Evolutionary conservation across 371 early-diverging fungal genomes (phyloP).

Genomic region (Rhizopus sp.): DNA sequence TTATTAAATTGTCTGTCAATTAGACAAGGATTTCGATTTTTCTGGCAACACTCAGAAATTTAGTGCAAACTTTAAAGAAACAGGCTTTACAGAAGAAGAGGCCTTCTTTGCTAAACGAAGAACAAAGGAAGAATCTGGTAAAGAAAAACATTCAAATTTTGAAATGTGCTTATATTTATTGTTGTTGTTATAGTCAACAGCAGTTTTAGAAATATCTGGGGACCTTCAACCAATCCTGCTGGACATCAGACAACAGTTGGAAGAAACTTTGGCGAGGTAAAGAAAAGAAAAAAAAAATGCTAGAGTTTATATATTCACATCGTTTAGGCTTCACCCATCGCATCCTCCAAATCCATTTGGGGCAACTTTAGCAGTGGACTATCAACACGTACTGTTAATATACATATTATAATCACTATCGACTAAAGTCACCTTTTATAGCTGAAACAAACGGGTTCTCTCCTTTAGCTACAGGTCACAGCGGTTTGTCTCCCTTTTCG

Average conservation of each 20-base stretch:
- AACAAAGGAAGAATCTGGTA: neutral
- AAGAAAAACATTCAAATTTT: neutral
- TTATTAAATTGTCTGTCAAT: neutral
- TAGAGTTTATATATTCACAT: neutral
- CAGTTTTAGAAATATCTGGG: conserved; percentile 7
- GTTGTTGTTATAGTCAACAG: neutral
- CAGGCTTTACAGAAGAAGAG: conserved; percentile 50
- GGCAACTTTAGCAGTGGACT: conserved; percentile 41
- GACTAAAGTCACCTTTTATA: neutral
- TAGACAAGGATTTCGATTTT: conserved; percentile 76
- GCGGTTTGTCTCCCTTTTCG: conserved; percentile 24
- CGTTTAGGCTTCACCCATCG: conserved; percentile 26
- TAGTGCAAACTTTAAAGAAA: conserved; percentile 26
- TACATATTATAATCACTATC: neutral
- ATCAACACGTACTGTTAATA: conserved; percentile 24
- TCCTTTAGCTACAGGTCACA: conserved; percentile 19
- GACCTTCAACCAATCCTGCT: neutral
- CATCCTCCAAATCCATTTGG: conserved; percentile 41
- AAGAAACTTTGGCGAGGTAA: conserved; percentile 31
- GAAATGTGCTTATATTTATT: neutral
- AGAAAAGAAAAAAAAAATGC: neutral
- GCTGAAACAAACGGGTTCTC: conserved; percentile 22
- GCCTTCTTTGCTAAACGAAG: conserved; percentile 52
- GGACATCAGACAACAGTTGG: conserved; percentile 2
- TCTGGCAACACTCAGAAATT: conserved; percentile 61